Evolutionary conservation across 306 rosid genomes (phyloP).

Genomic region (Calophaca sinica): DNA sequence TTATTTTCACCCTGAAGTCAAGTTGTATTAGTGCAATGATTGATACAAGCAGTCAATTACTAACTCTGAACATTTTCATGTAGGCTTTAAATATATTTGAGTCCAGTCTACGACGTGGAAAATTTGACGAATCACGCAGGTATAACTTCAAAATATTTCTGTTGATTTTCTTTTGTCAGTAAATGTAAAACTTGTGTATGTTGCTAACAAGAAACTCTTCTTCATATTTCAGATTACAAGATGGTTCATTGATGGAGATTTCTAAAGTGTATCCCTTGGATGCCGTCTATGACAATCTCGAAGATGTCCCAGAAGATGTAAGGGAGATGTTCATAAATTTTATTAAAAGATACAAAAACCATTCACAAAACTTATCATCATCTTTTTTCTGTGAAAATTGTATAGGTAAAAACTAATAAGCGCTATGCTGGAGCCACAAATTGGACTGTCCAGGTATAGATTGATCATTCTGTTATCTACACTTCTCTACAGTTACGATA

Average conservation of each 20-base stretch:
- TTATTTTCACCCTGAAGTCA: background rate
- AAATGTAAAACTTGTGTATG: slow-evolving; percentile 12
- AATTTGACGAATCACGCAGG: slow-evolving; percentile 90
- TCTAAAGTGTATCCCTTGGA: slow-evolving; percentile 92
- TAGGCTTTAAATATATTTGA: slow-evolving; percentile 96
- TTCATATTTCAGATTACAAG: slow-evolving; percentile 71
- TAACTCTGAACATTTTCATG: slow-evolving; percentile 41
- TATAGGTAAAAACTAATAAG: slow-evolving; percentile 82
- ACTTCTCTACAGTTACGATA: background rate
- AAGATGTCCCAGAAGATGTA: slow-evolving; percentile 98
- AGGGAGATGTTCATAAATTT: slow-evolving; percentile 40
- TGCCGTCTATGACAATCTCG: slow-evolving; percentile 87
- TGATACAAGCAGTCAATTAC: slow-evolving; percentile 33
- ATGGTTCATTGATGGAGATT: slow-evolving; percentile 93
- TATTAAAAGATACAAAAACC: background rate
- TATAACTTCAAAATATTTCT: slow-evolving; percentile 46
- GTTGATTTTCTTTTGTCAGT: slow-evolving; percentile 9
- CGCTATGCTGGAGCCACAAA: slow-evolving; percentile 92
- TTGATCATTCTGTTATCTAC: slow-evolving; percentile 9
- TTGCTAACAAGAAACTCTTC: slow-evolving; percentile 41
- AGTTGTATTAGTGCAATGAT: slow-evolving; percentile 35
- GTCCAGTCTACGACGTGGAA: slow-evolving; percentile 93
- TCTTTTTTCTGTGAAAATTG: slow-evolving; percentile 18
- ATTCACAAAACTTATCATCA: background rate
- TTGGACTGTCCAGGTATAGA: slow-evolving; percentile 89